Evolutionary conservation across 2,329 filamentous ascomycete species (phyloP).

Genomic region (Colletotrichum orchidophilum): DNA sequence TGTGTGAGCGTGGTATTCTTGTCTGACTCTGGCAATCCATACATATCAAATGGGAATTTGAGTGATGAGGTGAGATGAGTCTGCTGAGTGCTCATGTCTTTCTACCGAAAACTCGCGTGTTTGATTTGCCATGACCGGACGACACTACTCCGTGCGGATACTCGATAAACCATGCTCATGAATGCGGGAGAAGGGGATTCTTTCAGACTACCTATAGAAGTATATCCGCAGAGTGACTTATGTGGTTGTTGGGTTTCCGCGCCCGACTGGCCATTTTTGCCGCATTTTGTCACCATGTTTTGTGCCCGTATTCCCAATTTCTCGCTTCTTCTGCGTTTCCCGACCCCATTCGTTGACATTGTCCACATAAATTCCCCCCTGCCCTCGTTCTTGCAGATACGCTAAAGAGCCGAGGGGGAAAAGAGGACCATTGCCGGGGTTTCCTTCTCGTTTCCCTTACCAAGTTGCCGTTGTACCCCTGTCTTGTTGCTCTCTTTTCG

Average conservation of each 20-base stretch:
- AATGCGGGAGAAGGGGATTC: not conserved
- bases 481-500: not conserved
- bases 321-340: conserved; percentile 5
- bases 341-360: not conserved
- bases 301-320: conserved; percentile 23
- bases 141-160: too few relatives aligned
- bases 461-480: not conserved
- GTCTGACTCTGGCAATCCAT: not conserved
- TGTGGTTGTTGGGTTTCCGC: not conserved
- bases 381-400: conserved; percentile 18
- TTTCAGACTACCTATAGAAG: too few relatives aligned
- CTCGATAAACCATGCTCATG: not conserved
- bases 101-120: conserved; percentile 12
- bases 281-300: conserved; percentile 5
- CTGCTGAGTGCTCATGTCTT: not conserved
- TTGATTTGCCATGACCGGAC: not conserved
- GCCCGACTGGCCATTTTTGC: not conserved
- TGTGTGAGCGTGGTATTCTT: not conserved
- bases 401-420: conserved; percentile 23
- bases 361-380: not conserved
- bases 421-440: conserved; percentile 1
- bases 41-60: not conserved
- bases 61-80: not conserved
- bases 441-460: not conserved
- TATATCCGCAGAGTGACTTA: too few relatives aligned